phyloP scores from a whole-genome alignment of 2,329 filamentous ascomycete species.

The Trichoderma endophyticum region DNA sequence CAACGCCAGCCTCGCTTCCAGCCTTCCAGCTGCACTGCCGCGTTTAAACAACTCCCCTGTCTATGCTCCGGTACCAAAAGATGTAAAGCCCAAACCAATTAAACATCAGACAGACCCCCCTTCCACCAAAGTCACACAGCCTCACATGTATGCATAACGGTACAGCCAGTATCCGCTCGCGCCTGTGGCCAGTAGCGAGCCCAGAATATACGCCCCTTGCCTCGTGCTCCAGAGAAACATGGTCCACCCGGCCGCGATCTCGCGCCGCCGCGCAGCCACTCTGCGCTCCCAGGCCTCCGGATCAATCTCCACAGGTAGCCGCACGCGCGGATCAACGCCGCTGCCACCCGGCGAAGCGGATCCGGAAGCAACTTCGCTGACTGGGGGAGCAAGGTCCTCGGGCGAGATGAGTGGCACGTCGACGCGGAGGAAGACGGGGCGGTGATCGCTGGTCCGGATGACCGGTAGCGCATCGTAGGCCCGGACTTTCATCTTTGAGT shows the following conservation, averaged over 20 bases:
- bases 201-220: conserved; percentile 47
- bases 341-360: conserved; percentile 23
- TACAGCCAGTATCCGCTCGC: conserved; percentile 46
- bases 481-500: conserved; percentile 47
- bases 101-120: neutral
- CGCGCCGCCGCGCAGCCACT: conserved; percentile 43
- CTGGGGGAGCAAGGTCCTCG: conserved; percentile 36
- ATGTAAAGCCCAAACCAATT: neutral
- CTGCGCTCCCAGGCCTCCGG: conserved; percentile 54
- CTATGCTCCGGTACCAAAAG: neutral
- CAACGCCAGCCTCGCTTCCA: neutral
- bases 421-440: conserved; percentile 72
- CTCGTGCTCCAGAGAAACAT: conserved; percentile 54
- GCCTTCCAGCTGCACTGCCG: neutral
- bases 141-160: conserved; percentile 6
- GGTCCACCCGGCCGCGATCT: conserved; percentile 51
- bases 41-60: neutral
- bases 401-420: conserved; percentile 58
- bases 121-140: neutral
- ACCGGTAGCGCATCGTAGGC: conserved; percentile 75
- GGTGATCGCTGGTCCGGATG: conserved; percentile 81
- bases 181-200: conserved; percentile 40
- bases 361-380: neutral
- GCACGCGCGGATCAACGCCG: conserved; percentile 40
- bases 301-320: conserved; percentile 51